Evolutionary conservation across 495 filamentous ascomycete genomes (phyloP), one percentile per base, ranked within the genome.

Genomic region (Daldinia decipiens): DNA sequence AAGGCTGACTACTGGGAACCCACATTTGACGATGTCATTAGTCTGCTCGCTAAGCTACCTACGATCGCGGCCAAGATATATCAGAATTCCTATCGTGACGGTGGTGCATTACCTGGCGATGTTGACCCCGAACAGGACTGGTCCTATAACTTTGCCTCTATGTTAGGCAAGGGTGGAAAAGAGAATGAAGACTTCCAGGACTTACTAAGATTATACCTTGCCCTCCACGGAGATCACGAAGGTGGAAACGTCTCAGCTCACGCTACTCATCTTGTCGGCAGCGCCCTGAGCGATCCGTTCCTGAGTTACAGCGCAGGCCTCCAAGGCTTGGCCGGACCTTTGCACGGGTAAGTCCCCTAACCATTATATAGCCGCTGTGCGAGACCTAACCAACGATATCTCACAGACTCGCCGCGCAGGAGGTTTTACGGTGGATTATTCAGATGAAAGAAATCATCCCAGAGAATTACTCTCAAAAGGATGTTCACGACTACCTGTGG

Each of bases 1-100:
- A 99, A 98, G 85, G 90, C 91, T 47, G 92, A 97, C 71, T 98
- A 98, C 87, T 99, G 95, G 95, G 96, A 99, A 80, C 94, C 94
- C 24, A 97, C 92, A 63, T 99, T 97, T 79, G 95, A 99, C 80
- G 95, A 99, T 83, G 89, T 89, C 76, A 97, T 99, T 77, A 90
- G 90, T 47, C 87, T 99, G 51, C 89, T 99, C 26, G 95, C 95
- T 57, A 99, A 99, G 83, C 91, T 99, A 13, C 95, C 95, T 66
- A 94, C 92, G 60, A 94, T 99, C 75, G 95, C 95, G 27, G 95
- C 96, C 27, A 95, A 97, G 77, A 97, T 99, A 76, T 97, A 98
- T 85, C 93, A 96, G 69, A 94, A 94, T 79, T 86, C 90, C 5
- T 95, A 94, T 80, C 84, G 82, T 54, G 90, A 90, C 52, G 91